These are phyloP conservation scores for Gracilariopsis chorda DNA, from an alignment of 23 red algal genomes.

Conservation along the genomic window DNA sequence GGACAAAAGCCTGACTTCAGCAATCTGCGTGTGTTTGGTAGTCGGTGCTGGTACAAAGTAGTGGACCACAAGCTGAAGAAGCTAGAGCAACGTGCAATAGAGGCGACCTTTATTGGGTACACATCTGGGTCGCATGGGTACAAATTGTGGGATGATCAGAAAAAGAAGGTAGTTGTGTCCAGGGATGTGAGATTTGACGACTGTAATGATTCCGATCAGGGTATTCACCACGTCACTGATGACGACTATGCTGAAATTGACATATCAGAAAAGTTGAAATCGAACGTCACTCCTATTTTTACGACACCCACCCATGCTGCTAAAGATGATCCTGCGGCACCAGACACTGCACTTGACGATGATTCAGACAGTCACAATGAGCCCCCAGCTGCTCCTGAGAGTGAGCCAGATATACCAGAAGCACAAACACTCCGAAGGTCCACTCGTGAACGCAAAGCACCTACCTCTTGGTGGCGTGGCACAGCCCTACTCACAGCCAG, in stretches of 20 bases:
- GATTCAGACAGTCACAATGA: neutral
- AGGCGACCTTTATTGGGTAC: slow-evolving; percentile 10
- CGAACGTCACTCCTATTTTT: too few relatives aligned
- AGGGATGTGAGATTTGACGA: slow-evolving; percentile 5
- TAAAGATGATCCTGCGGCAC: too few relatives aligned
- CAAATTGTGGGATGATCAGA: slow-evolving; percentile 8
- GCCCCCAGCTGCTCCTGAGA: neutral
- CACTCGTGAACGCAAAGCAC: neutral
- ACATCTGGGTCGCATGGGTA: neutral
- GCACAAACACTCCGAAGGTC: neutral
- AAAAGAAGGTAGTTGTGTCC: neutral
- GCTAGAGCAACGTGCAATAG: neutral
- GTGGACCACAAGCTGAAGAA: slow-evolving; percentile 17
- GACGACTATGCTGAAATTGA: neutral
- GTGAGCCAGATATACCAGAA: neutral
- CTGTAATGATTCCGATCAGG: neutral
- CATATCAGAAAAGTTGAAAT: too few relatives aligned
- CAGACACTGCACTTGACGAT: too few relatives aligned
- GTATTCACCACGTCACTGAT: neutral
- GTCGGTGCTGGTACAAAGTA: slow-evolving; percentile 2
- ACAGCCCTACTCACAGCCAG: neutral
- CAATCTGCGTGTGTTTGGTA: slow-evolving; percentile 13
- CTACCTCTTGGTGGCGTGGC: neutral
- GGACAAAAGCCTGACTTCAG: neutral
- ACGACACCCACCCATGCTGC: too few relatives aligned